Percentiles rank a stretch among this genome's conserved stretches.
Evolutionary conservation across 148 eudicot genomes (phyloP).

Genomic region (Dianthus caryophyllus): DNA sequence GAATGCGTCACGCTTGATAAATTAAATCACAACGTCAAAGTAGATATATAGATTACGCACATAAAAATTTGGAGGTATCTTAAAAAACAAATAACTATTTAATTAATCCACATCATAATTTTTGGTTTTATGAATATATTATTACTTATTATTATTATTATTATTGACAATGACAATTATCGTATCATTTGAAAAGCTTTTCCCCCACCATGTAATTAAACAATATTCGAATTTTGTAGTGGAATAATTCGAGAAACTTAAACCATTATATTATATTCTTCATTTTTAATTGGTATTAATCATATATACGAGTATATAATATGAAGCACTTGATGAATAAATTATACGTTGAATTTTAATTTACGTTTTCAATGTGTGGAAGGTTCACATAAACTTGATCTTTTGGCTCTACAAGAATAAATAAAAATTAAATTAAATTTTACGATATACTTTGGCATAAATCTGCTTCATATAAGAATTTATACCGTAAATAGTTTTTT

Average conservation of each 20-base stretch:
- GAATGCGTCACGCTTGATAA: too few species aligned
- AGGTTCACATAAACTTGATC: background rate
- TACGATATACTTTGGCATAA: too few species aligned
- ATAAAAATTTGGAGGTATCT: too few species aligned
- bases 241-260: background rate
- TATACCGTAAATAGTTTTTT: too few species aligned
- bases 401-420: too few species aligned
- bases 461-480: too few species aligned
- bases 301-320: background rate
- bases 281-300: background rate
- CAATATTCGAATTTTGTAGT: background rate
- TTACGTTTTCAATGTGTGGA: background rate
- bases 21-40: too few species aligned
- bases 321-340: background rate
- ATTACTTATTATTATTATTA: background rate
- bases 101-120: too few species aligned
- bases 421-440: too few species aligned
- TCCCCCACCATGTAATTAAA: background rate
- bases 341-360: background rate
- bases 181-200: background rate
- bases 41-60: too few species aligned
- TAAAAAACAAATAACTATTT: too few species aligned
- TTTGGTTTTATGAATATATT: too few species aligned
- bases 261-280: background rate
- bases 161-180: conserved; percentile 10